Conservation (phyloP, 352 stramenopile genomes). For the Pythium phragmitis region DNA sequence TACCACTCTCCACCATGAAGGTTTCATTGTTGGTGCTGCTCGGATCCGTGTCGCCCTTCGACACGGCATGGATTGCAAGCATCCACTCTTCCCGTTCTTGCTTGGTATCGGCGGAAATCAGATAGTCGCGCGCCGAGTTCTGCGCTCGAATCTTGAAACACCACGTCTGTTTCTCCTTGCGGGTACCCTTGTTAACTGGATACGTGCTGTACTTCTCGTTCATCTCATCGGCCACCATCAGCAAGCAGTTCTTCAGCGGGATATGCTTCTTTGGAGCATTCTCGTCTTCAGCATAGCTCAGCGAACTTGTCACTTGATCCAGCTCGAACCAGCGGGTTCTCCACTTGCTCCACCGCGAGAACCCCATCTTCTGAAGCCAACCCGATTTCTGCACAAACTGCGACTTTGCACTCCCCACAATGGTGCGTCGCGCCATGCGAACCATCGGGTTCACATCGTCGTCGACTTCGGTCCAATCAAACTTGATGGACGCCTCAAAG, state of each 20-base stretch:
- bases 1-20: constrained; percentile 22
- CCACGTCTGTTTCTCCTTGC: constrained; percentile 77
- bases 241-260: constrained; percentile 62
- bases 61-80: constrained; percentile 78
- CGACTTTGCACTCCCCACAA: constrained; percentile 51
- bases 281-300: constrained; percentile 80
- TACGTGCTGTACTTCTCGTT: constrained; percentile 85
- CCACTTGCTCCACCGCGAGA: constrained; percentile 72
- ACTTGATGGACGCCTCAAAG: constrained; percentile 68
- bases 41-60: constrained; percentile 49
- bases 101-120: constrained; percentile 85
- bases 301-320: constrained; percentile 71
- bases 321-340: constrained; percentile 76
- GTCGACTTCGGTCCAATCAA: constrained; percentile 53
- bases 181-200: constrained; percentile 84
- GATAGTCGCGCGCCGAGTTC: constrained; percentile 79
- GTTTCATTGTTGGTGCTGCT: constrained; percentile 41
- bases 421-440: constrained; percentile 46
- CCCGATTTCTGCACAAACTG: constrained; percentile 74
- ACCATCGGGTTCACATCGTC: constrained; percentile 19
- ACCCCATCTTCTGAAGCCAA: constrained; percentile 83
- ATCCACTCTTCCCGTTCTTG: constrained; percentile 90
- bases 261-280: constrained; percentile 66
- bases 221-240: constrained; percentile 79
- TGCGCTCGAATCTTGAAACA: constrained; percentile 83